phyloP scores from a whole-genome alignment of 2,329 filamentous ascomycete species.

The Colletotrichum musae region DNA sequence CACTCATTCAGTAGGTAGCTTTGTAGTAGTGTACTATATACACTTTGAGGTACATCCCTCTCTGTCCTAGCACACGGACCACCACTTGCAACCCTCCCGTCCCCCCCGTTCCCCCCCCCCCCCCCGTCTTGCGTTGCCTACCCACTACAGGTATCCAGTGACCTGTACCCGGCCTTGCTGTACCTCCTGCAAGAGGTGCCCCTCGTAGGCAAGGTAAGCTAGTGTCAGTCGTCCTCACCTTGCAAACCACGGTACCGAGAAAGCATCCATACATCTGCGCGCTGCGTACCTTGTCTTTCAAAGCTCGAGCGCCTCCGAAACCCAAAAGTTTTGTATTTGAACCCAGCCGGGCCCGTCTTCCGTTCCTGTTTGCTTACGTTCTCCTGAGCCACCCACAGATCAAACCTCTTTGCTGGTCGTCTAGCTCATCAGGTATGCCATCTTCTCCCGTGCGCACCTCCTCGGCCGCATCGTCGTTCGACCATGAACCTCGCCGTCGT shows the following conservation, averaged over 20 bases:
- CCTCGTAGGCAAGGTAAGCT: constrained; percentile 3
- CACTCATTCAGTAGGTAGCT: background rate
- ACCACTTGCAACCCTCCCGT: constrained; percentile 23
- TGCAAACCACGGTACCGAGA: constrained; percentile 21
- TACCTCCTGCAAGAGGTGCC: background rate
- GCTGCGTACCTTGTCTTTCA: too few relatives aligned
- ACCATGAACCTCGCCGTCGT: background rate
- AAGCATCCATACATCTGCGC: constrained; percentile 14
- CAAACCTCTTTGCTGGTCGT: background rate
- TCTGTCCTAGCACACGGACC: constrained; percentile 15
- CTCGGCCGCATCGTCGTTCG: background rate
- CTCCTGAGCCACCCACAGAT: background rate
- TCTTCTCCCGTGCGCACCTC: background rate
- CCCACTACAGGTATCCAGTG: constrained; percentile 1
- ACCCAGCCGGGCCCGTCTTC: constrained; percentile 19
- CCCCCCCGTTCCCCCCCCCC: background rate
- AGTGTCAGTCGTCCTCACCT: background rate
- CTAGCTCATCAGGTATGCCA: background rate
- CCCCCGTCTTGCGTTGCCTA: constrained; percentile 13
- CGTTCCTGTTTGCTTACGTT: background rate
- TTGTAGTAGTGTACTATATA: too few relatives aligned
- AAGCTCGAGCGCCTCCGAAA: constrained; percentile 30
- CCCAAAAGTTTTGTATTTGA: constrained; percentile 29
- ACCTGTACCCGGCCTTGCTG: constrained; percentile 15
- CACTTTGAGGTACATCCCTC: too few relatives aligned